Conservation (phyloP, 208 protist species). For the Endotrypanum monterogeii region DNA sequence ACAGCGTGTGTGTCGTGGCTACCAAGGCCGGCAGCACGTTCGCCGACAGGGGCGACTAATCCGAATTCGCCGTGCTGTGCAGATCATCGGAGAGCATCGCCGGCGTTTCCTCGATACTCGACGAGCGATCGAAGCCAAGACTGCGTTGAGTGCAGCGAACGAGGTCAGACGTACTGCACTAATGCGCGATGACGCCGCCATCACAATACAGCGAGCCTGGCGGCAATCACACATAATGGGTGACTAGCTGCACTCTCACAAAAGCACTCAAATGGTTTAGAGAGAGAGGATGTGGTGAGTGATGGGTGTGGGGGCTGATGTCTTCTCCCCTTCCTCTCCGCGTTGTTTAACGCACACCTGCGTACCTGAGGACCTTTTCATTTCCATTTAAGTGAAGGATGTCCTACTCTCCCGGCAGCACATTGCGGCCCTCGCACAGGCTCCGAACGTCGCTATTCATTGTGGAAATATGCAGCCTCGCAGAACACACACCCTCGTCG, state of each 20-base stretch:
- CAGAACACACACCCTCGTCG: not conserved
- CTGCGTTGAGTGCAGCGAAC: not conserved
- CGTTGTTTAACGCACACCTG: not conserved
- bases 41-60: not conserved
- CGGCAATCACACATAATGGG: not conserved
- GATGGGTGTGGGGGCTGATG: not conserved
- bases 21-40: slow-evolving; percentile 10
- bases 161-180: slow-evolving; percentile 3
- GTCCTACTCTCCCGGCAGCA: too few species aligned
- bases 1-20: slow-evolving; percentile 49
- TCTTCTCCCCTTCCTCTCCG: not conserved
- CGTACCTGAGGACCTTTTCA: not conserved
- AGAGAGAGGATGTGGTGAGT: not conserved
- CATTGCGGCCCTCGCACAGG: too few species aligned
- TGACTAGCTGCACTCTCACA: not conserved
- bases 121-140: slow-evolving; percentile 1
- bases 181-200: slow-evolving; percentile 42
- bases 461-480: too few species aligned
- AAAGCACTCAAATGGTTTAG: not conserved
- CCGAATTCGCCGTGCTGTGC: not conserved
- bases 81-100: slow-evolving; percentile 10
- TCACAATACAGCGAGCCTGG: slow-evolving; percentile 63
- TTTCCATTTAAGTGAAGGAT: not conserved
- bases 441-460: too few species aligned
- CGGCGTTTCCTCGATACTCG: slow-evolving; percentile 11